Conservation (phyloP, 257 asterid species). For the Datura wrightii region DNA sequence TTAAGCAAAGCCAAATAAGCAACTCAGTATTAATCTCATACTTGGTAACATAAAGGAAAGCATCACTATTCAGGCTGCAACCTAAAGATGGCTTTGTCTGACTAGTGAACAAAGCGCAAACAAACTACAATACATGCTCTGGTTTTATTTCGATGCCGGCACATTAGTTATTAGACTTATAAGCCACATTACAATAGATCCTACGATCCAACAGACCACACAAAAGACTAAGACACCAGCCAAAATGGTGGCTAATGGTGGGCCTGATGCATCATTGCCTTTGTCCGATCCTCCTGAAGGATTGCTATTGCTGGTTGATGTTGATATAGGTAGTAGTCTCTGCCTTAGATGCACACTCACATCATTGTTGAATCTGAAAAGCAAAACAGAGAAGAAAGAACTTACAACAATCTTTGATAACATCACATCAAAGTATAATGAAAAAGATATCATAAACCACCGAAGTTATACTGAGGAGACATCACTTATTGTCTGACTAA, state of each 20-base stretch:
- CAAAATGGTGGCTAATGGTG: constrained; percentile 77
- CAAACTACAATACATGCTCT: background rate
- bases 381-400: background rate
- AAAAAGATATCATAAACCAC: background rate
- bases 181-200: constrained; percentile 63
- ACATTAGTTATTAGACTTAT: constrained; percentile 49
- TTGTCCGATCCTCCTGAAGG: constrained; percentile 52
- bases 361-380: constrained; percentile 52
- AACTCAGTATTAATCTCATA: background rate
- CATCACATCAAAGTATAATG: background rate
- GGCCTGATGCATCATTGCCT: constrained; percentile 49
- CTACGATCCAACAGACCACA: constrained; percentile 51
- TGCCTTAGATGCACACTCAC: constrained; percentile 36
- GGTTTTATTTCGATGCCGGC: background rate
- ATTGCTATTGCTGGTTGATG: constrained; percentile 51
- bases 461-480: background rate
- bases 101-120: background rate
- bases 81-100: constrained; percentile 20
- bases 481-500: background rate
- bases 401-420: background rate
- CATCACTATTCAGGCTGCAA: background rate
- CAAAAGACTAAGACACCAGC: constrained; percentile 70
- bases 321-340: constrained; percentile 44
- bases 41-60: background rate
- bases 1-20: background rate